These are phyloP conservation scores for Oenanthe javanica DNA, from an alignment of 140 eudicot genomes.

Conservation along the genomic window DNA sequence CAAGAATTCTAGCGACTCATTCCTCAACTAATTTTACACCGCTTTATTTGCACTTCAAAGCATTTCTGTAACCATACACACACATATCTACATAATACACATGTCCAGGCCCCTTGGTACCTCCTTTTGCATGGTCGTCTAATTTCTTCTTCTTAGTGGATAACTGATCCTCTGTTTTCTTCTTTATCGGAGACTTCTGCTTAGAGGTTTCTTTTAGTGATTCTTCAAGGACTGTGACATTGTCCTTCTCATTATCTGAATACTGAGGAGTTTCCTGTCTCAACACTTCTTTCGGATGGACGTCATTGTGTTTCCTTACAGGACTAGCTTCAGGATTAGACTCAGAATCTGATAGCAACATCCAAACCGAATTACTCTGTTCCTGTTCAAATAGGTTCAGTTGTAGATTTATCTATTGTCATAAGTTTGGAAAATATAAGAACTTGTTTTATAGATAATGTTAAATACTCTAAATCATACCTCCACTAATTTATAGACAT, in stretches of 20 bases:
- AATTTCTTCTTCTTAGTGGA: conserved; percentile 19
- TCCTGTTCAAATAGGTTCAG: conserved; percentile 24
- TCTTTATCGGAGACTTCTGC: conserved; percentile 36
- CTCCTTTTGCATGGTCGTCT: conserved; percentile 25
- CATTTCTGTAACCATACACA: background rate
- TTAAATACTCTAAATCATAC: background rate
- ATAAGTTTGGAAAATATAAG: background rate
- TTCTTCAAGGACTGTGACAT: conserved; percentile 25
- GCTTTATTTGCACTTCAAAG: background rate
- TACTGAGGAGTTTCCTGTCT: conserved; percentile 18
- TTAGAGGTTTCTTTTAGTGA: conserved; percentile 17
- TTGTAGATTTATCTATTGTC: background rate
- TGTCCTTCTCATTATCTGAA: conserved; percentile 21
- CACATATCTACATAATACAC: background rate
- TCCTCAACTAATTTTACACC: background rate
- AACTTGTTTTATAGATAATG: background rate
- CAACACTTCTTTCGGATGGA: conserved; percentile 17
- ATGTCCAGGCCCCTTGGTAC: conserved; percentile 20
- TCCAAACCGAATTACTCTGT: conserved; percentile 29
- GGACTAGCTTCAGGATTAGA: conserved; percentile 23
- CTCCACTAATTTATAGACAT: background rate
- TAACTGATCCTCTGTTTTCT: conserved; percentile 32
- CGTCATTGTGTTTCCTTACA: conserved; percentile 4
- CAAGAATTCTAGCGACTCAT: background rate
- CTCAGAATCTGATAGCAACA: conserved; percentile 54